Evolutionary conservation across 169 alveolate species (phyloP).

Genomic region (Plasmodium ovale): DNA sequence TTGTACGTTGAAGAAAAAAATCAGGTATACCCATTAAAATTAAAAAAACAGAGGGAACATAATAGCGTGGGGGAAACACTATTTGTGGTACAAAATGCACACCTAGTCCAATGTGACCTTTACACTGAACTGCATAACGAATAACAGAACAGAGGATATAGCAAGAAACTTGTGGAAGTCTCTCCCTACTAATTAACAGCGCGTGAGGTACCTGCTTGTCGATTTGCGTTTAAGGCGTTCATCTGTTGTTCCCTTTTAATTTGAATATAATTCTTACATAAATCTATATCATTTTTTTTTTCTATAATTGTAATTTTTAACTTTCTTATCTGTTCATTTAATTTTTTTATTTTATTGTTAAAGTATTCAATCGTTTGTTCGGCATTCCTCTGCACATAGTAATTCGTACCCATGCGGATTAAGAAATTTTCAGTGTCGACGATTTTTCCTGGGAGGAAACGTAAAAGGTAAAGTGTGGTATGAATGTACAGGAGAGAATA

Average conservation of each 20-base stretch:
- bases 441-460: slow-evolving; percentile 44
- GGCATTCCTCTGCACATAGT: slow-evolving; percentile 66
- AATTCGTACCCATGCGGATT: slow-evolving; percentile 70
- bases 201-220: no score
- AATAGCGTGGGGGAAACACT: no score
- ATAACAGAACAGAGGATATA: no score
- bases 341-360: slow-evolving; percentile 41
- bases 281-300: slow-evolving; percentile 66
- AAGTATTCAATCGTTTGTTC: slow-evolving; percentile 49
- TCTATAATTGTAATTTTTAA: slow-evolving; percentile 50
- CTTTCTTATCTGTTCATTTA: slow-evolving; percentile 49
- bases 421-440: slow-evolving; percentile 58
- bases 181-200: no score
- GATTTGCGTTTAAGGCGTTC: slow-evolving; percentile 6
- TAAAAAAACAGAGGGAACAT: no score
- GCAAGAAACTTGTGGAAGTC: no score
- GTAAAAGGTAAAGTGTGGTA: not conserved
- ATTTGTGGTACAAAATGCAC: no score
- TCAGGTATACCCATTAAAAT: no score
- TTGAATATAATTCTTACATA: slow-evolving; percentile 67
- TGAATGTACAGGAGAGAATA: not conserved
- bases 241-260: slow-evolving; percentile 37
- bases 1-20: no score
- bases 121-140: no score
- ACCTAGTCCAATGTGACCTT: no score